Evolutionary conservation across 2,329 filamentous ascomycete species (phyloP).

Genomic region (Thelonectria rubi): DNA sequence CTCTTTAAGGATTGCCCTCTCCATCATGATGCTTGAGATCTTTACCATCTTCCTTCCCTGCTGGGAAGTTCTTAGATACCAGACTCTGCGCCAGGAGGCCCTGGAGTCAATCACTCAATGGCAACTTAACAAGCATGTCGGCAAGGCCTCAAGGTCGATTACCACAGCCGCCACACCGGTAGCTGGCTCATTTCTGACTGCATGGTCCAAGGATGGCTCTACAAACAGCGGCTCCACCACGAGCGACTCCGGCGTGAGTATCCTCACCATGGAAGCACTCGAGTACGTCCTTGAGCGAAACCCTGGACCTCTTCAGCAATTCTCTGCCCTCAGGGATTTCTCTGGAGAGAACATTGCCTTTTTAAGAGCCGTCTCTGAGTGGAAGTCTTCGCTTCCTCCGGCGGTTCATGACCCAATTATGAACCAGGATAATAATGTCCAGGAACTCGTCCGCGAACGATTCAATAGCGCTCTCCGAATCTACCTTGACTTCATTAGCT

Average conservation of each 20-base stretch:
- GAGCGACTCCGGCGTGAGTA: background rate
- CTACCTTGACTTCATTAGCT: conserved; percentile 68
- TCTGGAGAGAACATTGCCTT: conserved; percentile 77
- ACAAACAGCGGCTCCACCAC: background rate
- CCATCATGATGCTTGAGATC: conserved; percentile 68
- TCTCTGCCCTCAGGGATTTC: conserved; percentile 71
- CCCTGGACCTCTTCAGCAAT: conserved; percentile 66
- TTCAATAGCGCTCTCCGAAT: conserved; percentile 69
- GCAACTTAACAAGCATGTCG: background rate
- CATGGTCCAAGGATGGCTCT: background rate
- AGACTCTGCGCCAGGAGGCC: conserved; percentile 47
- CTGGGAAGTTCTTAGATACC: conserved; percentile 61
- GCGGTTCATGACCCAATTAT: background rate
- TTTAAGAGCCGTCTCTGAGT: conserved; percentile 65
- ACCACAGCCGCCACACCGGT: background rate
- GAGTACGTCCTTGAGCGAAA: conserved; percentile 67
- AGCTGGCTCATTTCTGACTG: background rate
- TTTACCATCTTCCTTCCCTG: conserved; percentile 70
- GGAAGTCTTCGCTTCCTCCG: conserved; percentile 54
- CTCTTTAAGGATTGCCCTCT: conserved; percentile 52
- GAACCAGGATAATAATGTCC: background rate
- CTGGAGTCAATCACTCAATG: conserved; percentile 23
- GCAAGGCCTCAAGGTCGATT: background rate
- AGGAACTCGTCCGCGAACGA: conserved; percentile 48
- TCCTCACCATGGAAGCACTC: conserved; percentile 65